Evolutionary conservation across 805 yeast genomes (phyloP).

Genomic region (Ogataea corticis): DNA sequence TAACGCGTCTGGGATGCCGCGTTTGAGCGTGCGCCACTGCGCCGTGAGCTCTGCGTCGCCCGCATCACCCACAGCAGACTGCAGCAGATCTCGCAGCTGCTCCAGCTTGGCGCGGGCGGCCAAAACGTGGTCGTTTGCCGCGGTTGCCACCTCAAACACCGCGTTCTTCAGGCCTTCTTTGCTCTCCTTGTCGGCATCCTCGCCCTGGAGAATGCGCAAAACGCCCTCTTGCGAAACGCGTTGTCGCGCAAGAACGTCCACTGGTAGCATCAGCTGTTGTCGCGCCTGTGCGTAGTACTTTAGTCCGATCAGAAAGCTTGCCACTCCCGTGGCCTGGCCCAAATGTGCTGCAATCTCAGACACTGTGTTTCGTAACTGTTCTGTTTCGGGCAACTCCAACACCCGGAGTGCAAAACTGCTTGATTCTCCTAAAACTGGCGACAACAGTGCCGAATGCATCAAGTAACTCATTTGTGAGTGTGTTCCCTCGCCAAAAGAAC

Average conservation of each 20-base stretch:
- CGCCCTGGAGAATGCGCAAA: constrained; percentile 48
- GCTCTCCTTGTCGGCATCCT: constrained; percentile 25
- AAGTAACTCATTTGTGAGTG: constrained; percentile 72
- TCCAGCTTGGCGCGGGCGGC: constrained; percentile 61
- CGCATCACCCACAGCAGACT: constrained; percentile 28
- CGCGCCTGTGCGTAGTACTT: constrained; percentile 54
- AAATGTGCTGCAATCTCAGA: constrained; percentile 74
- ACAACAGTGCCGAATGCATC: constrained; percentile 57
- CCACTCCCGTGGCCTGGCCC: constrained; percentile 78
- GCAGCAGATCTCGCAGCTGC: constrained; percentile 40
- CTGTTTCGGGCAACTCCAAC: constrained; percentile 43
- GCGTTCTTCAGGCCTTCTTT: constrained; percentile 49
- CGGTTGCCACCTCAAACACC: constrained; percentile 66
- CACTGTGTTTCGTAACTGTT: constrained; percentile 32
- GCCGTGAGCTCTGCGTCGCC: constrained; percentile 10
- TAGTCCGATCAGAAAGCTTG: constrained; percentile 61
- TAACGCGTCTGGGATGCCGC: constrained; percentile 59
- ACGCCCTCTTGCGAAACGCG: constrained; percentile 65
- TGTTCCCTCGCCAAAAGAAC: constrained; percentile 79
- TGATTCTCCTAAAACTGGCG: constrained; percentile 58
- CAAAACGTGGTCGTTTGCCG: constrained; percentile 78
- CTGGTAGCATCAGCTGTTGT: constrained; percentile 59
- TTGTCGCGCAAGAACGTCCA: constrained; percentile 54
- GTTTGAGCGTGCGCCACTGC: constrained; percentile 39
- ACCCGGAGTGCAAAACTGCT: constrained; percentile 39